Conservation (phyloP, 2,329 filamentous ascomycete genomes). For the Colletotrichum sp. region DNA sequence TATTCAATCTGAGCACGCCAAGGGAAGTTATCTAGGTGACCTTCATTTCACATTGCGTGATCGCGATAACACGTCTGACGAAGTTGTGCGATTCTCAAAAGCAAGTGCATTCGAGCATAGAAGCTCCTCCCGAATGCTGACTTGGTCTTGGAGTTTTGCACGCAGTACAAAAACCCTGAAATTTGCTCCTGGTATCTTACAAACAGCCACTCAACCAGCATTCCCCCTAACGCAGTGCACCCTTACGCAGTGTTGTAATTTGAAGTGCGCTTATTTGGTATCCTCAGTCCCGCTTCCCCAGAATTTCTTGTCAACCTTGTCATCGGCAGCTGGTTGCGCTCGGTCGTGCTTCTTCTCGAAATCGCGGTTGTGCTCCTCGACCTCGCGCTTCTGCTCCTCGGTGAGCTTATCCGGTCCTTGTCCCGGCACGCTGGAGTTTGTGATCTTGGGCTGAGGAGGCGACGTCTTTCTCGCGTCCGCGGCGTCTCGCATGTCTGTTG, state of each 20-base stretch:
- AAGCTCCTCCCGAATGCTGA: not conserved
- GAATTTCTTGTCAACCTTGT: constrained; percentile 62
- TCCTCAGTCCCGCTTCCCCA: constrained; percentile 38
- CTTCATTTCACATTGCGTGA: not conserved
- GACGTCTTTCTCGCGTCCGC: constrained; percentile 26
- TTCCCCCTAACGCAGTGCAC: too few relatives aligned
- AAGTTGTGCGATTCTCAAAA: not conserved
- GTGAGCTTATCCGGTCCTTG: constrained; percentile 38
- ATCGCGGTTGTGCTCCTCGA: constrained; percentile 62
- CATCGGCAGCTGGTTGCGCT: constrained; percentile 42
- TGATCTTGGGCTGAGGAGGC: constrained; percentile 56
- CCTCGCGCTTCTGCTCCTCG: constrained; percentile 60
- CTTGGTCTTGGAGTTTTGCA: not conserved
- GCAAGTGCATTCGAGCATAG: not conserved
- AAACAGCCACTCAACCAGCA: not conserved
- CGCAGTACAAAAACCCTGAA: too few relatives aligned
- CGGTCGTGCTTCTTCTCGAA: constrained; percentile 61
- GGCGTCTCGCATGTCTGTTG: constrained; percentile 4
- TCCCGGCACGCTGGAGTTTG: constrained; percentile 49
- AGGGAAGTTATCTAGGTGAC: not conserved
- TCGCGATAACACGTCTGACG: not conserved
- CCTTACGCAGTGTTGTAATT: too few relatives aligned
- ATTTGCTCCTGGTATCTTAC: not conserved
- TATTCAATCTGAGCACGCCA: not conserved
- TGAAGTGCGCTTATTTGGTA: not conserved